Percentiles rank a stretch among this genome's conserved stretches.
These are phyloP conservation scores for Candida tammaniensis DNA, from an alignment of 805 yeast species.

Conservation along the genomic window DNA sequence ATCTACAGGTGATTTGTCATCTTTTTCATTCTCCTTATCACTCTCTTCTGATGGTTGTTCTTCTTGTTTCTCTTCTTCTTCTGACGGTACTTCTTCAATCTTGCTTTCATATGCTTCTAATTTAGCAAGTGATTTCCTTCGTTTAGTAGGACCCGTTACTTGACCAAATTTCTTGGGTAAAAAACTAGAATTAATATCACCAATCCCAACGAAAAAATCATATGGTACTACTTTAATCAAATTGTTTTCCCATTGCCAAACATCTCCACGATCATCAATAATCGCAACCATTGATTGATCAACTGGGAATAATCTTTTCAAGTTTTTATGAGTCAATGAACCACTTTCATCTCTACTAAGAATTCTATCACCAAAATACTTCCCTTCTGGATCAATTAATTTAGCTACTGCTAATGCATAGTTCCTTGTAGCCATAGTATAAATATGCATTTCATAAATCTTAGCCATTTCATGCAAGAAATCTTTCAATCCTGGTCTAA, in stretches of 20 bases:
- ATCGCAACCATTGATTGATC: slow-evolving; percentile 95
- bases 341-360: slow-evolving; percentile 95
- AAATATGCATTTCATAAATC: slow-evolving; percentile 85
- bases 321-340: slow-evolving; percentile 80
- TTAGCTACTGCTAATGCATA: slow-evolving; percentile 88
- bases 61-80: slow-evolving; percentile 4
- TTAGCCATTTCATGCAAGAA: slow-evolving; percentile 65
- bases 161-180: slow-evolving; percentile 73
- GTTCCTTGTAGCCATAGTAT: slow-evolving; percentile 96
- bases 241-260: slow-evolving; percentile 96
- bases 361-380: slow-evolving; percentile 86
- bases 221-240: slow-evolving; percentile 91
- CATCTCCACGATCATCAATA: slow-evolving; percentile 97
- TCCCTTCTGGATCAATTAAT: slow-evolving; percentile 86
- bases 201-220: slow-evolving; percentile 94
- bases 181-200: slow-evolving; percentile 92
- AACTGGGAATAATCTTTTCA: slow-evolving; percentile 87
- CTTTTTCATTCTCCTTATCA: slow-evolving; percentile 8
- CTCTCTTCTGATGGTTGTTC: slow-evolving; percentile 8
- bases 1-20: slow-evolving; percentile 41
- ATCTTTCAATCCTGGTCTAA: slow-evolving; percentile 80
- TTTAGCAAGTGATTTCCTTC: slow-evolving; percentile 54
- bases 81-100: slow-evolving; percentile 20
- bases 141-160: slow-evolving; percentile 59
- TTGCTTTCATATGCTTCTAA: slow-evolving; percentile 45